Percentiles rank a stretch among this genome's conserved stretches.
These are phyloP conservation scores for Xylariaceae sp. DNA, from an alignment of 2,329 filamentous ascomycete genomes.

Conservation along the genomic window DNA sequence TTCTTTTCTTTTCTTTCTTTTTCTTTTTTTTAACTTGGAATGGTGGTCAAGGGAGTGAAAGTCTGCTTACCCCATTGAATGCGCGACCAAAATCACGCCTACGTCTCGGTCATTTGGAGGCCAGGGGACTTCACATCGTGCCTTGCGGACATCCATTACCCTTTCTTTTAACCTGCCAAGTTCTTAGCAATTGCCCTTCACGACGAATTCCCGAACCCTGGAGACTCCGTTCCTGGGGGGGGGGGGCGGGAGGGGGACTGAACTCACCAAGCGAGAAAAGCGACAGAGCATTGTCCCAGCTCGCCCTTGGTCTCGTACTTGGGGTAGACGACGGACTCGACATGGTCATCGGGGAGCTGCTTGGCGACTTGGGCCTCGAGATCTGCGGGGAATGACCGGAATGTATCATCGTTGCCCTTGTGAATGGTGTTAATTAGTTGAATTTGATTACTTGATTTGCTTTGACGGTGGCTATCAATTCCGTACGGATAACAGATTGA, in stretches of 20 bases:
- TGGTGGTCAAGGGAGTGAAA: not conserved
- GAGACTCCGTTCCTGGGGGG: too few species aligned
- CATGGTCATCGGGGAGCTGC: conserved; percentile 53
- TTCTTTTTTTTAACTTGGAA: too few species aligned
- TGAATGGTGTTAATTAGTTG: conserved; percentile 1
- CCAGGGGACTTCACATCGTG: conserved; percentile 62
- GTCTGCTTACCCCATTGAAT: conserved; percentile 63
- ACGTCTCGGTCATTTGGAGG: conserved; percentile 77
- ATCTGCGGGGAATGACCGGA: conserved; percentile 59
- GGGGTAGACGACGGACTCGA: conserved; percentile 61
- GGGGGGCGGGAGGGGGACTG: not conserved
- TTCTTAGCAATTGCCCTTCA: not conserved
- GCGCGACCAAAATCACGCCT: conserved; percentile 71
- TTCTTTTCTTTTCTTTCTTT: too few species aligned
- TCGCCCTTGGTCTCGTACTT: conserved; percentile 69
- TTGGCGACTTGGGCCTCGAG: conserved; percentile 53
- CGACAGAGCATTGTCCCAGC: conserved; percentile 43
- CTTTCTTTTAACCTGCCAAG: conserved; percentile 64
- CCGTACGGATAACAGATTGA: too few species aligned
- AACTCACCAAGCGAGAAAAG: conserved; percentile 44
- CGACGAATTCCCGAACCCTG: not conserved
- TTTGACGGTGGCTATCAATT: too few species aligned
- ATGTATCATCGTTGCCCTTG: conserved; percentile 64
- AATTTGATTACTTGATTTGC: too few species aligned
- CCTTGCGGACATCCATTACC: conserved; percentile 71